Evolutionary conservation across 352 stramenopile species (phyloP), one percentile per base, ranked within the genome.

Genomic region (Globisporangium cederbergense): DNA sequence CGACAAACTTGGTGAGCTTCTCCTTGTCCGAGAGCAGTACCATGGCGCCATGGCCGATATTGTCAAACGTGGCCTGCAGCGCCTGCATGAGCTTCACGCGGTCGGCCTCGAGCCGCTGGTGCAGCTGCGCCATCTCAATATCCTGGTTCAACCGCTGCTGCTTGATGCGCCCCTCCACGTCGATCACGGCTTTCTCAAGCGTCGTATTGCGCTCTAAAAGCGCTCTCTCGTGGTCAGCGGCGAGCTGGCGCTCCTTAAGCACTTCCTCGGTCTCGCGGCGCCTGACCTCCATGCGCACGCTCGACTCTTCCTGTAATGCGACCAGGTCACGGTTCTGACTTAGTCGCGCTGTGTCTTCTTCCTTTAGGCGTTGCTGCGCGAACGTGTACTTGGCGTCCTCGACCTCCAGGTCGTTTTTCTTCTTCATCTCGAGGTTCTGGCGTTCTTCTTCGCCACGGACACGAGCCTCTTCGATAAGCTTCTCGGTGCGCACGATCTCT

Each of bases 61-160:
- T 89, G 67, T 90, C 80, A 54, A 91, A 91, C 4, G 78, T 83
- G 22, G 77, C 68, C 52, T 91, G 81, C 18, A 91, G 52, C 2
- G 83, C 81, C 53, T 83, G 77, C 67, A 91, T 74, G 42, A 91
- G 53, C 60, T 88, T 89, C 36, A 83, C 64, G 28, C 81, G 77
- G 18, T 91, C 82, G 2, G 80, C 82, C 54, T 89, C 80, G 7
- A 89, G 77, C 30, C 77, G 65, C 49, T 87, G 73, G 13, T 80
- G 67, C 6, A 91, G 67, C 55, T 90, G 79, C 3, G 71, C 76
- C 74, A 86, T 87, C 53, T 90, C 81, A 57, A 91, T 91, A 53
- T 90, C 83, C 46, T 87, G 76, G 55, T 91, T 90, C 40, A 78
- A 36, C 3, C 83, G 79, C 61, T 92, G 79, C 62, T 92, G 83